Base-by-base conservation (phyloP, 2,329 filamentous ascomycete genomes). In the Fusarium paranaense region DNA sequence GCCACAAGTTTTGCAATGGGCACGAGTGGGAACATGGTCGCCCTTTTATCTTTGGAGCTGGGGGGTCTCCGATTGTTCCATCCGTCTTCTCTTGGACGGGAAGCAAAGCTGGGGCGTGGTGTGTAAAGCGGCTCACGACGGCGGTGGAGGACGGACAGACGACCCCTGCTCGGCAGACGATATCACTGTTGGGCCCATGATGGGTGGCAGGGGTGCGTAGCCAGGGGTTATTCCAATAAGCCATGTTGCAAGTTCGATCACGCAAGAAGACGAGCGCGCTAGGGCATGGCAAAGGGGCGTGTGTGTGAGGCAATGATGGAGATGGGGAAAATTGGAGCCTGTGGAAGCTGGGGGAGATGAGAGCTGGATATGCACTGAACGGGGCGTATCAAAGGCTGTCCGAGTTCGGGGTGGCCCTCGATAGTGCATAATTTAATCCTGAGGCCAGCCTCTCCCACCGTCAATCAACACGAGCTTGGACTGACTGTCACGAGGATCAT, bases 1-100 rank as follows among this genome's bases (percentile, higher is more conserved):
- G 76, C 77, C 76, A 77, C 76, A 75, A 67, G 56, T 76, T 76
- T 79, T 77, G 69, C 73, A 74, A 79, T 75, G 45, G 67, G 62
- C 37, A 37, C 42, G 60, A 67, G 73, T 73, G 74, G 68, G 63
- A 78, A 68, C 62, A 57, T 57, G 62, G 62, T 50, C 38, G 64
- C 50, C 70, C 69, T 65, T 73, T 71, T 69, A 71, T 74, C 56
- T 35, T 69, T 54, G 62, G 45, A 60, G 58, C 38, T 57, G 47
- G 50, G 37, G 52, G 54, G 54, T 8, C 14, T 20, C 52, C 16
- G 9, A 30, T 22, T 40, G 45, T 38, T 40, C 35, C 22, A 45
- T 35, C 37, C 14, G 58, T 61, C 58, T 30, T 32, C 37, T 35
- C 40, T 18, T 27, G 37, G 56, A 25, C 40, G 20, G 25, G 27